Conservation (phyloP, 768 basidiomycete genomes). For the Boletus sp. region DNA sequence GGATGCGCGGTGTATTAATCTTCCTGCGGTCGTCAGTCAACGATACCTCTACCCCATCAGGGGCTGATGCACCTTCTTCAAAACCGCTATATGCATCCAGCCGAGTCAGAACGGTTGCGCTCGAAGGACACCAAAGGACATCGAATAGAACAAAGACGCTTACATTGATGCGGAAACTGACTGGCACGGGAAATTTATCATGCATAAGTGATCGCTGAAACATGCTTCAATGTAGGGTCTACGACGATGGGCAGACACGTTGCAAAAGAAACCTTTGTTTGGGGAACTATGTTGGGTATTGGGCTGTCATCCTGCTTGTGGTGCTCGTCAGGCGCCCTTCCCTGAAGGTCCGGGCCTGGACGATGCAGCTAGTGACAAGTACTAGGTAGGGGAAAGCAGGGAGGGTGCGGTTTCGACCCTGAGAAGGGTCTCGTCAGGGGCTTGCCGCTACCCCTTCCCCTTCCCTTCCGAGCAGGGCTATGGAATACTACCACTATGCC, state of each 20-base stretch:
- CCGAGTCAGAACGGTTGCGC: neutral
- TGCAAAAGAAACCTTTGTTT: no score
- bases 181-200: neutral
- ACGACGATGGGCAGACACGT: neutral
- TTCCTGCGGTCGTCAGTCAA: neutral
- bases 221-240: constrained; percentile 6
- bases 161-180: neutral
- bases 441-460: no score
- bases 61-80: neutral
- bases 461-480: neutral
- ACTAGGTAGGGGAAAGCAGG: no score
- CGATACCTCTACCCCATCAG: neutral
- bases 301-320: no score
- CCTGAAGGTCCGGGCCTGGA: no score
- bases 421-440: no score
- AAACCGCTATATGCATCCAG: neutral
- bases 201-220: constrained; percentile 2
- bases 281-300: no score
- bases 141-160: neutral
- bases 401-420: no score
- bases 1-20: neutral
- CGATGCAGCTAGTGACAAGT: no score
- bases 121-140: no score
- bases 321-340: no score
- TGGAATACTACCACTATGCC: no score